Conservation (phyloP, 139 green algal genomes). For the Chlamydomonas schloesseri region DNA sequence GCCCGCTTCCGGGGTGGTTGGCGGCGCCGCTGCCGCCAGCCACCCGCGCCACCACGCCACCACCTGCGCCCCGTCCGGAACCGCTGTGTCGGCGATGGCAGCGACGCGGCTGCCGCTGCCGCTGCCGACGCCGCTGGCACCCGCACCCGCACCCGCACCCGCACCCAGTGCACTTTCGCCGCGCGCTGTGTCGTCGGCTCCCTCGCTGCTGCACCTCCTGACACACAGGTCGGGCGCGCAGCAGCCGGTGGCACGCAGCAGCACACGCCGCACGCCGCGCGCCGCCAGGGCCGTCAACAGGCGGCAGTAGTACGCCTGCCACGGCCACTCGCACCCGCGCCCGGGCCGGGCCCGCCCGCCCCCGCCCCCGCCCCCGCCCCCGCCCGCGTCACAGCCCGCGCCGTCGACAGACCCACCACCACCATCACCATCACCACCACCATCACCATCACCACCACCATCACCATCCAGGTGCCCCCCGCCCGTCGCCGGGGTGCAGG, state of each 20-base stretch:
- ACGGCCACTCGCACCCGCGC: neutral
- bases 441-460: too few relatives aligned
- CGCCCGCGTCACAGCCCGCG: neutral
- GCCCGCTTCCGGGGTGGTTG: neutral
- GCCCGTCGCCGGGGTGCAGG: too few relatives aligned
- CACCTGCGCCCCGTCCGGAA: neutral
- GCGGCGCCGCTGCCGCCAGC: neutral
- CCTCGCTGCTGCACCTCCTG: too few relatives aligned
- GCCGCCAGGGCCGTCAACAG: conserved; percentile 24
- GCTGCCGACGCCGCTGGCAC: neutral
- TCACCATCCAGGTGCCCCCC: too few relatives aligned
- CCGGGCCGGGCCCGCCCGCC: too few relatives aligned
- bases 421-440: too few relatives aligned
- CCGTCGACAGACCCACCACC: too few relatives aligned
- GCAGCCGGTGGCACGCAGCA: neutral
- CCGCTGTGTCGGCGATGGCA: too few relatives aligned
- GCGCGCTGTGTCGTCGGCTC: too few relatives aligned
- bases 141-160: neutral
- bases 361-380: neutral
- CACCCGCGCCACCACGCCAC: too few relatives aligned
- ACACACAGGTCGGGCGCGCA: neutral
- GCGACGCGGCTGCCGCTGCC: too few relatives aligned
- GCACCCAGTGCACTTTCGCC: too few relatives aligned
- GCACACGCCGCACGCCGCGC: neutral
- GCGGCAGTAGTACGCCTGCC: neutral